These are phyloP conservation scores for Aureobasidium musti DNA, from an alignment of 2,329 filamentous ascomycete genomes.

Conservation along the genomic window DNA sequence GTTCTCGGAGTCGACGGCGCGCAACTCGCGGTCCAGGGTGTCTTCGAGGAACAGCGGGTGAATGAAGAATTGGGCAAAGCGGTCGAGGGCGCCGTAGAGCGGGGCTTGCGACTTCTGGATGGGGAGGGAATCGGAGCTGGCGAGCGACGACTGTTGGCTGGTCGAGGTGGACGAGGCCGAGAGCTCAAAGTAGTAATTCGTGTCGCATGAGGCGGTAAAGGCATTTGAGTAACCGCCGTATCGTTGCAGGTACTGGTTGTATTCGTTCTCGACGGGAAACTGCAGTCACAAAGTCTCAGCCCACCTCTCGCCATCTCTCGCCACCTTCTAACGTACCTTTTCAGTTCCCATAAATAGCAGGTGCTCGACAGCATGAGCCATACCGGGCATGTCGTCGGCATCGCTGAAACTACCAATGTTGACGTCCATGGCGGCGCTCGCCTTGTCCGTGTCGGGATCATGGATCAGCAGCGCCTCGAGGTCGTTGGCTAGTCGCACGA, in stretches of 20 bases:
- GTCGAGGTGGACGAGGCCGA: constrained; percentile 69
- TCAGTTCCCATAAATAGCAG: constrained; percentile 98
- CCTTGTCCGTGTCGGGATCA: constrained; percentile 94
- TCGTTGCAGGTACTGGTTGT: constrained; percentile 86
- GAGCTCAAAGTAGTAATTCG: constrained; percentile 97
- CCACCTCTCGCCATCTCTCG: neutral
- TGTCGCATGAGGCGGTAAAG: constrained; percentile 89
- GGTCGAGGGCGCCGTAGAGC: constrained; percentile 79
- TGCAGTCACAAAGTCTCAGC: constrained; percentile 39
- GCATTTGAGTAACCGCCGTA: constrained; percentile 94
- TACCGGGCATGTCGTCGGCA: constrained; percentile 83
- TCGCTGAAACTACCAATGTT: constrained; percentile 97
- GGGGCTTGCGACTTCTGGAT: constrained; percentile 54
- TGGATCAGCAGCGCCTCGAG: constrained; percentile 91
- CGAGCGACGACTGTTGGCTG: constrained; percentile 49
- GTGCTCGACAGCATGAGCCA: constrained; percentile 96
- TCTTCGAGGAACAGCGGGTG: constrained; percentile 81
- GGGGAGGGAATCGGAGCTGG: constrained; percentile 43
- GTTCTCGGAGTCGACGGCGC: constrained; percentile 91
- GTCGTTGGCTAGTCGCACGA: constrained; percentile 80
- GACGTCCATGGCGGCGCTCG: constrained; percentile 91
- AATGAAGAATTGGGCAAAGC: constrained; percentile 93
- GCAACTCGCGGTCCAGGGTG: constrained; percentile 82
- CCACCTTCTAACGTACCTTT: constrained; percentile 59
- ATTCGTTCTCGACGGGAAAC: constrained; percentile 94